A percentile compares a stretch with the other conserved stretches of the same genome.
Evolutionary conservation across 176 grass and related monocot genomes (phyloP).

Genomic region (Triticum timopheevii): DNA sequence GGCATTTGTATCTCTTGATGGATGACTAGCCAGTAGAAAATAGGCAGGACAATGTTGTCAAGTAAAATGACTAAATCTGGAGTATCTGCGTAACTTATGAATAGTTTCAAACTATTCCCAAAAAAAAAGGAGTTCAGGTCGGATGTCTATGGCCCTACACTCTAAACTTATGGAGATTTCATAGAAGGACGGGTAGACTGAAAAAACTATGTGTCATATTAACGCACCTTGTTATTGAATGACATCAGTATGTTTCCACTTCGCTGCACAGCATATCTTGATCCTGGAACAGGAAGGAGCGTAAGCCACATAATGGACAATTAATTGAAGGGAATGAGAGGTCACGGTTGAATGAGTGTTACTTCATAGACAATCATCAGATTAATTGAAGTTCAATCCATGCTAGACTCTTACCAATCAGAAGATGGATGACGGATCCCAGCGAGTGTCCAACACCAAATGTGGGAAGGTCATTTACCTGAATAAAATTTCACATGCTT

Average conservation of each 20-base stretch:
- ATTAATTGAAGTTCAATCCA: slow-evolving; percentile 6
- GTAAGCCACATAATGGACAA: slow-evolving; percentile 5
- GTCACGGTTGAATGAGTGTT: not conserved
- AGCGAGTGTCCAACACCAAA: slow-evolving; percentile 96
- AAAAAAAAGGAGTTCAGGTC: not conserved
- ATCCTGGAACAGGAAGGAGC: slow-evolving; percentile 46
- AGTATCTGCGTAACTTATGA: not conserved
- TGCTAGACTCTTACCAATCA: slow-evolving; percentile 62
- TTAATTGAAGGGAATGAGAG: not conserved
- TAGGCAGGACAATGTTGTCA: not conserved
- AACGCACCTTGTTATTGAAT: slow-evolving; percentile 93
- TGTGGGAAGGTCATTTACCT: slow-evolving; percentile 87
- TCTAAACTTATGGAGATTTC: not conserved
- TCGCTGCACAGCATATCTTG: slow-evolving; percentile 87
- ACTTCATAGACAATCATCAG: not conserved
- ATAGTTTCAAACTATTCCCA: not conserved
- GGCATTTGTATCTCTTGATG: not conserved
- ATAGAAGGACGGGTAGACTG: not conserved
- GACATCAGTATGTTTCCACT: slow-evolving; percentile 89
- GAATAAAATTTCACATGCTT: slow-evolving; percentile 12
- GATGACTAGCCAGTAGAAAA: not conserved
- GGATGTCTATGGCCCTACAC: not conserved
- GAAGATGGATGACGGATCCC: slow-evolving; percentile 84
- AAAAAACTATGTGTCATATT: not conserved
- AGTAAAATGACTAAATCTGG: not conserved